Evolutionary conservation across 148 eudicot genomes (phyloP).

Genomic region (Fagopyrum esculentum): DNA sequence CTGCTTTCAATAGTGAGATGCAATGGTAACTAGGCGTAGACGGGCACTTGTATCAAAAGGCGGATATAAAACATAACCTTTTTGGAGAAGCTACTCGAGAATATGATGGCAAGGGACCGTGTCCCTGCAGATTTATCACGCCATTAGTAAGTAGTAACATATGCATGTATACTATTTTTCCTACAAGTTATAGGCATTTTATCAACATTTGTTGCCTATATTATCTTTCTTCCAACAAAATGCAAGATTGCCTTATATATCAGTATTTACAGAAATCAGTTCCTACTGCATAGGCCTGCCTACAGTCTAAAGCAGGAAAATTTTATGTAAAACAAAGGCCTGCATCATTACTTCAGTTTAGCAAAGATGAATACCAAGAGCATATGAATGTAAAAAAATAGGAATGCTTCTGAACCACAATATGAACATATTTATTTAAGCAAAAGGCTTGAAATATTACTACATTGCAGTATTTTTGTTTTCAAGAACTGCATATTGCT

Average conservation of each 20-base stretch:
- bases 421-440: neutral
- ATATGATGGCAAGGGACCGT: neutral
- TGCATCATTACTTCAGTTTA: neutral
- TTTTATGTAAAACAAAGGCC: neutral
- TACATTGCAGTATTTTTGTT: neutral
- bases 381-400: neutral
- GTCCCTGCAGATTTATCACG: neutral
- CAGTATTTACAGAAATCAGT: neutral
- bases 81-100: neutral
- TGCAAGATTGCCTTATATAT: neutral
- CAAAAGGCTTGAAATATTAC: neutral
- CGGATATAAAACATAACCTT: neutral
- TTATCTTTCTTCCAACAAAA: neutral
- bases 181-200: neutral
- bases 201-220: conserved; percentile 4
- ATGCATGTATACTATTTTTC: neutral
- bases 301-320: neutral
- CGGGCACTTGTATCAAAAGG: neutral
- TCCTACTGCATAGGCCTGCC: neutral
- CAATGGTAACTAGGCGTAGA: neutral
- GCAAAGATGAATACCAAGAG: neutral
- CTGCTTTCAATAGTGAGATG: neutral
- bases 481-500: neutral
- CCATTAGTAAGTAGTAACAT: neutral
- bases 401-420: too few relatives aligned